Base-by-base conservation (phyloP, 352 stramenopile species). In the Globisporangium polare region DNA sequence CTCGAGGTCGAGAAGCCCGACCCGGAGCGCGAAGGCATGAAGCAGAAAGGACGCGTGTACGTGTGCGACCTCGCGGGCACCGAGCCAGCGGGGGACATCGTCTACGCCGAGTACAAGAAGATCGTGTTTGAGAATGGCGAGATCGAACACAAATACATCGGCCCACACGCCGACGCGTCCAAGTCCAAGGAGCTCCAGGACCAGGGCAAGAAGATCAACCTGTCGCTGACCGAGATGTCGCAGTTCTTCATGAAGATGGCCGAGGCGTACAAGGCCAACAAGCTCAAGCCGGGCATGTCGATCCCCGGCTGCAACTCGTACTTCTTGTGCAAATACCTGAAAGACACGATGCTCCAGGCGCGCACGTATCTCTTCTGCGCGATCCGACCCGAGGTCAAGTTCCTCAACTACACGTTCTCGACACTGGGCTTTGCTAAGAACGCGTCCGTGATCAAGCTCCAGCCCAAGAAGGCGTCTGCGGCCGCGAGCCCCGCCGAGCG, bases 241-340 rank as follows among this genome's bases (percentile, higher is more conserved):
- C 92, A 98, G 68, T 98, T 98, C 69, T 98, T 98, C 76, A 97
- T 98, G 89, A 98, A 98, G 67, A 98, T 98, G 92, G 92, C 93
- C 26, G 93, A 98, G 53, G 90, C 90, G 47, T 86, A 97, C 46
- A 94, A 97, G 43, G 88, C 90, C 54, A 98, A 98, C 76, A 98
- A 96, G 54, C 86, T 98, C 47, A 98, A 98, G 69, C 89, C 92
- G 0, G 92, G 93, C 24, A 86, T 86, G 63, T 96, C 83, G 4
- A 98, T 98, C 53, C 93, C 93, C 0, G 93, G 93, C 1, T 98
- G 92, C 66, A 98, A 98, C 61, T 97, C 88, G 26, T 98, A 97
- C 62, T 98, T 98, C 69, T 67, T 98, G 35, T 98, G 92, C 74
- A 98, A 98, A 67, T 98, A 97, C 74, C 84, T 98, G 45, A 98